Evolutionary conservation across 2,329 filamentous ascomycete species (phyloP).

Genomic region (Massarina eburnea): DNA sequence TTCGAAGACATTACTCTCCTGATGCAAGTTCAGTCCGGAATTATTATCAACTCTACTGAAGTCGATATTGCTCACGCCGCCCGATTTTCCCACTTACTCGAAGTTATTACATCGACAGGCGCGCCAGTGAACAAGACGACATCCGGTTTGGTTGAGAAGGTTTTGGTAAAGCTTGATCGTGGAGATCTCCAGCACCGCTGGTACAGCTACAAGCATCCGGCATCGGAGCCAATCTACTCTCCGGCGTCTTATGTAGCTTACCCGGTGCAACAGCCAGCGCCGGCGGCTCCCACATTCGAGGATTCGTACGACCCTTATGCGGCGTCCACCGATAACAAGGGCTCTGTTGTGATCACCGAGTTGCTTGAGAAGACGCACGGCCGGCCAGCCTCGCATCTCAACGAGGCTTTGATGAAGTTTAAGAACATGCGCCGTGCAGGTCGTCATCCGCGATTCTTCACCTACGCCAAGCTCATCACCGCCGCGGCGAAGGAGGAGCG

Average conservation of each 20-base stretch:
- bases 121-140: conserved; percentile 59
- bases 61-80: conserved; percentile 60
- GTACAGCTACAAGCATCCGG: conserved; percentile 59
- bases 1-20: conserved; percentile 59
- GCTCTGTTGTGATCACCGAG: conserved; percentile 86
- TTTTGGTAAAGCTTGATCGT: conserved; percentile 56
- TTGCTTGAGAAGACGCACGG: conserved; percentile 80
- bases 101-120: conserved; percentile 56
- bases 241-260: conserved; percentile 56
- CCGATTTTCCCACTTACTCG: conserved; percentile 64
- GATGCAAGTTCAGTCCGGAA: conserved; percentile 60
- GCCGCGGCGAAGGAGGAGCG: conserved; percentile 85
- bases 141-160: conserved; percentile 59
- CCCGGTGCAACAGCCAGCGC: conserved; percentile 49
- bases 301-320: conserved; percentile 91
- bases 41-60: conserved; percentile 49
- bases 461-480: conserved; percentile 92
- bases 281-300: conserved; percentile 65
- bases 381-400: conserved; percentile 71
- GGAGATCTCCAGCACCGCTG: conserved; percentile 55
- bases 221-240: conserved; percentile 44
- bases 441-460: conserved; percentile 91
- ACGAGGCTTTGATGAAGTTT: conserved; percentile 80
- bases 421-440: conserved; percentile 91
- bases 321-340: conserved; percentile 87